Base-by-base conservation (phyloP, 495 filamentous ascomycete genomes). In the Trichocladium antarcticum region DNA sequence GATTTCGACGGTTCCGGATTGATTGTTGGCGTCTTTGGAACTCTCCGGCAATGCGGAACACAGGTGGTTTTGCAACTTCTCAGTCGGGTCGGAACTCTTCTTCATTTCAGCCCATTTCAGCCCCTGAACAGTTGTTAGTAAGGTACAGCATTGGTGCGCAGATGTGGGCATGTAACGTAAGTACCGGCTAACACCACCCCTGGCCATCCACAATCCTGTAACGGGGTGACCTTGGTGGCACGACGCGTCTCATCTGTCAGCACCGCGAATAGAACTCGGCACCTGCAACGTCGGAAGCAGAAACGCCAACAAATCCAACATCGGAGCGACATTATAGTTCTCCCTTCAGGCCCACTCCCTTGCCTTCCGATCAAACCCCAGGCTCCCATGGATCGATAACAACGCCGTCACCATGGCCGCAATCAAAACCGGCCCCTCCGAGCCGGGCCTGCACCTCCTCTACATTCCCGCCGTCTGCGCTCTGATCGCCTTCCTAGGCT, bases 401-500 rank as follows among this genome's bases (percentile, higher is more conserved):
- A 35, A 38, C 9, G 10, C 27, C 36, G 24, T 16, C 40, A 58
- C 34, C 29, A 63, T 59, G 55, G 48, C 50, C 42, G 38, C 45
- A 27, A 31, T 45, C 38, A 54, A 57, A 32, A 63, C 64, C 19
- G 60, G 62, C 15, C 63, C 64, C 28, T 41, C 58, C 16, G 49
- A 48, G 9, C 39, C 15, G 37, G 64, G 63, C 27, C 55, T 72
- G 41, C 66, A 72, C 45, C 54, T 63, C 35, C 68, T 87, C 41
- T 81, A 82, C 17, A 70, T 87, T 4, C 85, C 84, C 15, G 72
- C 68, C n/a, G 84, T 86, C 32, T 81, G 68, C 41, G 10, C 69
- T 5, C 68, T 95, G 27, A 86, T 95, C 55, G 63, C 65, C 53
- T 89, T 93, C 58, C 81, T 95, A 6, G 78, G 83, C 29, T 96